Base-by-base conservation (phyloP, 257 asterid genomes). In the Solanum commersonii region DNA sequence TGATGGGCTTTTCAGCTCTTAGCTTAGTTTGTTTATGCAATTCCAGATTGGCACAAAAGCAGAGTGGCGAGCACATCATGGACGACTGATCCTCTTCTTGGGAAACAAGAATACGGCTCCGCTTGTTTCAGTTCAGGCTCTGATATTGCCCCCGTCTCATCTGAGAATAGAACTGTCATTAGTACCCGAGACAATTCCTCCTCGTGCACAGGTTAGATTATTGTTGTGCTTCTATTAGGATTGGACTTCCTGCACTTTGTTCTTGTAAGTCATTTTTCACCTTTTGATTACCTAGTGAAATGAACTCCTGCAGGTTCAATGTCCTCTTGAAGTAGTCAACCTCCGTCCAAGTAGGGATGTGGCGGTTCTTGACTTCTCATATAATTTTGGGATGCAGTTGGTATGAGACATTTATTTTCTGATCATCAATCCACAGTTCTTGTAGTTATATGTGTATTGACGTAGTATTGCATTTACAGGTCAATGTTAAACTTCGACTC, bases 161-260 rank as follows among this genome's bases (percentile, higher is more conserved):
- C 90, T 96, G 89, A 95, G 90, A 91, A 79, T 91, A 87, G 99
- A 96, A 88, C 94, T 94, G 86, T 96, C 99, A 29, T 90, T 92
- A 87, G 99, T 96, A 81, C 99, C 99, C 1, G 98, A 95, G 44
- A 95, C 98, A 71, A 96, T 96, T 90, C 99, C 99, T 71, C 99
- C 99, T 34, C 93, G 99, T 90, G 98, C 99, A 59, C 99, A 96
- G 98, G 99, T 95, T 38, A 31, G 89, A 59, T 84, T 86, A 4
- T 59, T 33, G 33, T 20, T 18, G 86, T 49, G 86, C 70, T 46
- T 29, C n/a, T 81, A 6, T 29, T 46, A 46, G 68, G 68, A 79
- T 65, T 29, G 86, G 71, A 49, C 44, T 82, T 49, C 70, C 35
- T 82, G 67, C 86, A 29, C 44, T 82, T 33, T 49, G 70, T 18